These are phyloP conservation scores for Eucalyptus fibrosa DNA, from an alignment of 345 rosid species.

Conservation along the genomic window DNA sequence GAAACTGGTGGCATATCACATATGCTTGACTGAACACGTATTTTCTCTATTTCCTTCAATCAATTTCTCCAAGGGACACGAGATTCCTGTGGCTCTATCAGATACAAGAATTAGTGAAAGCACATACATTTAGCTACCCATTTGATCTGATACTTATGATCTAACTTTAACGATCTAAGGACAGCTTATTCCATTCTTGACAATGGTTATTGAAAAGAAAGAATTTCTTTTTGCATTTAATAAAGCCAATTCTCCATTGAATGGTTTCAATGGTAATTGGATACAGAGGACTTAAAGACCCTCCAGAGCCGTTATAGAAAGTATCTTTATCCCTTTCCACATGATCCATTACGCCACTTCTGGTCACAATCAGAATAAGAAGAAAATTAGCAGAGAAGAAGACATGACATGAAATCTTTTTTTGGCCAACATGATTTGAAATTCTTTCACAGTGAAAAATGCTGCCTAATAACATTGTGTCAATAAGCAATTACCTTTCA, in stretches of 20 bases:
- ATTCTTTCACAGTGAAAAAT: too few relatives aligned
- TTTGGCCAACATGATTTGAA: too few relatives aligned
- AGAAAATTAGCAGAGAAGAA: too few relatives aligned
- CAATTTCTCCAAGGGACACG: neutral
- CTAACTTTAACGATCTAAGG: neutral
- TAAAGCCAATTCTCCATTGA: neutral
- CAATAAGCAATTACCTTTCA: too few relatives aligned
- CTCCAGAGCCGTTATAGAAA: neutral
- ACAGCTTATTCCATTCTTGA: neutral
- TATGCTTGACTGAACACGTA: neutral
- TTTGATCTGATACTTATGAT: neutral
- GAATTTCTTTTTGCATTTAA: neutral
- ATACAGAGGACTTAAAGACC: neutral
- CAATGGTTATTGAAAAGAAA: neutral
- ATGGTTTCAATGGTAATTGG: neutral
- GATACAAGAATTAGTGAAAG: neutral
- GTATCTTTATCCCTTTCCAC: neutral
- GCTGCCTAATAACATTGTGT: too few relatives aligned
- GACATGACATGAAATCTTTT: too few relatives aligned
- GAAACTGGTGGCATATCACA: neutral
- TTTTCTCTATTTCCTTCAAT: neutral
- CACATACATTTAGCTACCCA: neutral
- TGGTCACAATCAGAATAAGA: too few relatives aligned
- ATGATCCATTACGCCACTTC: neutral
- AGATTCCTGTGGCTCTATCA: neutral